These are phyloP conservation scores for Xylariaceae sp. DNA, from an alignment of 2,329 filamentous ascomycete species.

Conservation along the genomic window DNA sequence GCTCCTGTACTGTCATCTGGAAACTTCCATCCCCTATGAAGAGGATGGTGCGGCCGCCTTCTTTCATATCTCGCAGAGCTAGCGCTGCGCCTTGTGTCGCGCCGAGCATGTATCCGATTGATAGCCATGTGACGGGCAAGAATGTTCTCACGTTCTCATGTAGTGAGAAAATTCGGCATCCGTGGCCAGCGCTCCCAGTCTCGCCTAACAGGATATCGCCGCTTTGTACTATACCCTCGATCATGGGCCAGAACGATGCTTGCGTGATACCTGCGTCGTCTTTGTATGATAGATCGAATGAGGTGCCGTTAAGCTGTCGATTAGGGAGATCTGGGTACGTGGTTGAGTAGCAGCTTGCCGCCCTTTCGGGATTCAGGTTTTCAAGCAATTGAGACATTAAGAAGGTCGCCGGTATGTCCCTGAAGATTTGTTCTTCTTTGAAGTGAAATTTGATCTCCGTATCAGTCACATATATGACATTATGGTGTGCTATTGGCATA, in stretches of 20 bases:
- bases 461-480: conserved; percentile 34
- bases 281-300: conserved; percentile 3
- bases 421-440: conserved; percentile 27
- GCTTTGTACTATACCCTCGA: conserved; percentile 45
- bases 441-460: conserved; percentile 28
- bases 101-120: conserved; percentile 60
- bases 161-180: conserved; percentile 49
- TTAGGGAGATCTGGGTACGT: conserved; percentile 29
- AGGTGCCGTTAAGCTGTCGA: conserved; percentile 20
- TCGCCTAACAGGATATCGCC: conserved; percentile 58
- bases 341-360: conserved; percentile 19
- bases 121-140: conserved; percentile 54
- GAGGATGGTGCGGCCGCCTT: conserved; percentile 48
- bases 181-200: conserved; percentile 57
- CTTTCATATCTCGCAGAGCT: conserved; percentile 48
- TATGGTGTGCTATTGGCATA: conserved; percentile 32
- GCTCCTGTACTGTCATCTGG: conserved; percentile 64
- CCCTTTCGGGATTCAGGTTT: conserved; percentile 22
- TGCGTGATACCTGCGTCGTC: conserved; percentile 42
- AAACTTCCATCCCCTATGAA: conserved; percentile 64
- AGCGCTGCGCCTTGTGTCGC: conserved; percentile 55
- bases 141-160: conserved; percentile 48
- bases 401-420: conserved; percentile 27
- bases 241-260: conserved; percentile 46
- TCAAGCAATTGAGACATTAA: conserved; percentile 23